Conservation (phyloP, 371 early-diverging fungal genomes). For the Haplosporangium sp. region DNA sequence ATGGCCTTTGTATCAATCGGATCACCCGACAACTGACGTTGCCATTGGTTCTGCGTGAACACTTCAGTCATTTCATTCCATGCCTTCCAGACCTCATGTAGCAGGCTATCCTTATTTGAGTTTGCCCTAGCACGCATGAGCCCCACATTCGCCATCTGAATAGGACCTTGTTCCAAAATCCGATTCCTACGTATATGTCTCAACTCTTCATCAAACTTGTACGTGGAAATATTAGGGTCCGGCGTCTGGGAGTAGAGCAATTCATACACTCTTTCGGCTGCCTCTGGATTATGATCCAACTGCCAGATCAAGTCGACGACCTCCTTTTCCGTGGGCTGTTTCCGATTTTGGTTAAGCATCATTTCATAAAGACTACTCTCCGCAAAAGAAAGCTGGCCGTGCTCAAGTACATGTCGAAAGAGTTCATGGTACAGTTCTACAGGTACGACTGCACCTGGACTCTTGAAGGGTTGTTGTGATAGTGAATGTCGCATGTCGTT, state of each 20-base stretch:
- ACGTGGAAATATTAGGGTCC: not conserved
- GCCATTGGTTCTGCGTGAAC: slow-evolving; percentile 1
- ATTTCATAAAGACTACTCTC: slow-evolving; percentile 48
- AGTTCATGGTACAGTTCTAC: slow-evolving; percentile 28
- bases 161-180: slow-evolving; percentile 36
- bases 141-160: slow-evolving; percentile 46
- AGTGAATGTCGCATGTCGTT: slow-evolving; percentile 37
- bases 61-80: slow-evolving; percentile 30
- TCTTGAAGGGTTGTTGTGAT: not conserved
- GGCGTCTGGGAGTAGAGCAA: slow-evolving; percentile 33
- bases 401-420: slow-evolving; percentile 29
- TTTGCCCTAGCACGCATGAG: slow-evolving; percentile 48
- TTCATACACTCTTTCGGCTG: slow-evolving; percentile 48
- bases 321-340: slow-evolving; percentile 24
- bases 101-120: slow-evolving; percentile 8
- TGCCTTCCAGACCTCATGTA: slow-evolving; percentile 31
- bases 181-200: slow-evolving; percentile 4
- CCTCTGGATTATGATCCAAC: slow-evolving; percentile 19
- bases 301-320: slow-evolving; percentile 48
- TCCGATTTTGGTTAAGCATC: slow-evolving; percentile 26
- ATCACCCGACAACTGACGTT: not conserved
- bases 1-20: not conserved
- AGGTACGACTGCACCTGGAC: slow-evolving; percentile 9
- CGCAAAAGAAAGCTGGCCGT: slow-evolving; percentile 18
- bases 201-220: not conserved